These are phyloP conservation scores for Fragilaria radians DNA, from an alignment of 108 stramenopile genomes.

Conservation along the genomic window DNA sequence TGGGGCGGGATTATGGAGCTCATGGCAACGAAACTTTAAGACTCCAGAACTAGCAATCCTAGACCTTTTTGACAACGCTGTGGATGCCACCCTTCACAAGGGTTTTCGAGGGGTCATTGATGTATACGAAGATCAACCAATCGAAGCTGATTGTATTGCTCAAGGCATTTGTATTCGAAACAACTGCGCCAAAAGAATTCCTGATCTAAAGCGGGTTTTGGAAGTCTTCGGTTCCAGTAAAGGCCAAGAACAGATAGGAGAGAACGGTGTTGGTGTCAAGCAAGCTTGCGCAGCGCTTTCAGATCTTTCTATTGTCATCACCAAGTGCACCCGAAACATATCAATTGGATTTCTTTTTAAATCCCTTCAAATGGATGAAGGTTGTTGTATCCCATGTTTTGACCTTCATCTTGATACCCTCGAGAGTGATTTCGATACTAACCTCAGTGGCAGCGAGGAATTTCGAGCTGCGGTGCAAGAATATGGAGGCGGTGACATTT, in stretches of 20 bases:
- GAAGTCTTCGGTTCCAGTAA: constrained; percentile 60
- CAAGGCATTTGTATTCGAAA: constrained; percentile 50
- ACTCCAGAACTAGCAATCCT: constrained; percentile 43
- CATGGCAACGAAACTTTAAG: constrained; percentile 56
- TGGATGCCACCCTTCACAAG: constrained; percentile 43
- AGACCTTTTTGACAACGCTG: constrained; percentile 69
- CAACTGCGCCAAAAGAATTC: constrained; percentile 32
- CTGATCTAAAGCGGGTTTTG: constrained; percentile 34
- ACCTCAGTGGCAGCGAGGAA: not conserved
- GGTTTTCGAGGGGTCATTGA: not conserved
- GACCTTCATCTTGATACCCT: constrained; percentile 6
- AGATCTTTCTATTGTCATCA: constrained; percentile 36
- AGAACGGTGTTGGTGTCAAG: constrained; percentile 73
- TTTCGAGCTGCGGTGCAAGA: not conserved
- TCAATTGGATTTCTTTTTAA: constrained; percentile 44
- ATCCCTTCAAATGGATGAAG: constrained; percentile 35
- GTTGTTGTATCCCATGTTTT: constrained; percentile 23
- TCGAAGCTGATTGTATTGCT: not conserved
- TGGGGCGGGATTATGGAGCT: constrained; percentile 57
- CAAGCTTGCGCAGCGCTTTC: constrained; percentile 60
- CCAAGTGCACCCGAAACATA: constrained; percentile 11
- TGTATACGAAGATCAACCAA: not conserved
- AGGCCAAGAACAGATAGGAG: constrained; percentile 43
- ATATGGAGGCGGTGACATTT: constrained; percentile 17
- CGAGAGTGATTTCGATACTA: not conserved